Evolutionary conservation across 179 eudicot genomes (phyloP), one percentile per base, ranked within the genome.

Genomic region (Gypsophila paniculata): DNA sequence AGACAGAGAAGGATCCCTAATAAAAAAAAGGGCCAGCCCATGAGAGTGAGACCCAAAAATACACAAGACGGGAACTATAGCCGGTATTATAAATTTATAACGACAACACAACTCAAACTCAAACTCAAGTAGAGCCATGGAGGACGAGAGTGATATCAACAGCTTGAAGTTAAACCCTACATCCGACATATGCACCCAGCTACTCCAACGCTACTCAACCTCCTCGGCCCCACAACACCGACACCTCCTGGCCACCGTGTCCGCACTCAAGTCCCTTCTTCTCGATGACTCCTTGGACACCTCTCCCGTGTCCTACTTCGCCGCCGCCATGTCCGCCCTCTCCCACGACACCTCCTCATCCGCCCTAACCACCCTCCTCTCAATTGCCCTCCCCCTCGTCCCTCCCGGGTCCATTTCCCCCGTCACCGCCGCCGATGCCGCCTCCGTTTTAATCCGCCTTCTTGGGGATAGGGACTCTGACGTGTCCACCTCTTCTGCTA

Each of bases 141-240:
- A 46, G 10, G 52, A 46, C 2, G 46, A 42, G 11, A 46, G 10
- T 13, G 52, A 46, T 46, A 9, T 9, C 1, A 46, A 6, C 73
- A 54, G 68, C 72, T 82, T 91, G 73, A 77, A 76, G 72, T 83
- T 91, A 72, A 77, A 76, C 15, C 70, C 77, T 21, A 38, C 71
- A 32, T 26, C 81, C 0, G 99, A 94, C 79, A 71, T 94, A 13
- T 85, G 90, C 80, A 61, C 79, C 4, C 92, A 89, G 62, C 92
- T 94, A 23, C 83, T 85, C 49, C 75, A 75, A 67, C 96, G 99
- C 15, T 94, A 94, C 85, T 78, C 86, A 25, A 77, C 85, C 66
- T 94, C 99, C 69, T 62, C 96, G 54, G 89, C 99, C 53, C 62
- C 81, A 0, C 99, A 94, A 49, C 99, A 94, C 88, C 90, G 91